Evolutionary conservation across 805 yeast genomes (phyloP).

Genomic region (Ogataea paraovalis): DNA sequence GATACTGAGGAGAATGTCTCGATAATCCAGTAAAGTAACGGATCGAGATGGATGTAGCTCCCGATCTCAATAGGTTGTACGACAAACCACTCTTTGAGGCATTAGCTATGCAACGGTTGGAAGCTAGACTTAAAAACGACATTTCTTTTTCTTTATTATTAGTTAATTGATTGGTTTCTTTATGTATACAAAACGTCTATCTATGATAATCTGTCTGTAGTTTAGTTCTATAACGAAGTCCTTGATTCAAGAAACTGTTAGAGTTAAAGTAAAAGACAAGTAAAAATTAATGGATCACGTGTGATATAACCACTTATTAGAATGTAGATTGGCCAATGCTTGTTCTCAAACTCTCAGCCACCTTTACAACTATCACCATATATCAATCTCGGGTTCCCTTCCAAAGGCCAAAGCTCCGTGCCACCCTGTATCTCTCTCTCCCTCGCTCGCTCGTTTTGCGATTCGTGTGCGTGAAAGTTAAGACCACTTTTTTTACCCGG

Average conservation of each 20-base stretch:
- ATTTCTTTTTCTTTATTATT: background rate
- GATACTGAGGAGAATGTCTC: too few species aligned
- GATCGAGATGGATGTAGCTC: background rate
- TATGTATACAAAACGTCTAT: too few species aligned
- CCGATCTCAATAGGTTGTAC: background rate
- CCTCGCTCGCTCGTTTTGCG: background rate
- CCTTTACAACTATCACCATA: too few species aligned
- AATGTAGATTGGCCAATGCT: too few species aligned
- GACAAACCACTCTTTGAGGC: background rate
- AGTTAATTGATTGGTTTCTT: background rate
- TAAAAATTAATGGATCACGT: too few species aligned
- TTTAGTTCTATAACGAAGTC: too few species aligned
- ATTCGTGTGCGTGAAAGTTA: background rate
- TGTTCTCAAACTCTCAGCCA: too few species aligned
- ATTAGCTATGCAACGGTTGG: background rate
- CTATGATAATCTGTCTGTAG: too few species aligned
- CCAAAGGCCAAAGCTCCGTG: background rate
- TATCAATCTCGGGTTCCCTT: background rate
- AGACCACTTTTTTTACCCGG: background rate
- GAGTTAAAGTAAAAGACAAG: too few species aligned
- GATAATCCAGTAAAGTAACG: background rate
- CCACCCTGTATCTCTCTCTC: background rate
- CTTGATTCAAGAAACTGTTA: too few species aligned
- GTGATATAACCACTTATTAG: too few species aligned
- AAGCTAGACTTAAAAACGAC: background rate